A percentile compares a stretch with the other conserved stretches of the same genome.
phyloP scores from a whole-genome alignment of 2,329 filamentous ascomycete genomes.

The Trichoderma sp. region DNA sequence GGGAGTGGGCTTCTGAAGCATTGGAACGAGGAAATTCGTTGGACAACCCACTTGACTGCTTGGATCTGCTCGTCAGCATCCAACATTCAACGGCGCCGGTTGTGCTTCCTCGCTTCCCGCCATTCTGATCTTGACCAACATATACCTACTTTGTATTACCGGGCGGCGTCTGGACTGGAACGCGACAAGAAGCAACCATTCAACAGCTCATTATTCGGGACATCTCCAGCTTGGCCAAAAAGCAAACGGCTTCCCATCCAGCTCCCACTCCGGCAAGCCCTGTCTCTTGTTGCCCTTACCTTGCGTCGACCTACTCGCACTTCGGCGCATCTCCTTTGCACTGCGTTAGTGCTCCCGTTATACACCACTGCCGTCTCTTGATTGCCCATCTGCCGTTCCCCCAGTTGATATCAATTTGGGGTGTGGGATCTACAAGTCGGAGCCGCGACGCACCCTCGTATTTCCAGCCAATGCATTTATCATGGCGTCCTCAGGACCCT shows the following conservation, averaged over 20 bases:
- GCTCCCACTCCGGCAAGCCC: neutral
- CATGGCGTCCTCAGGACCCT: slow-evolving; percentile 19
- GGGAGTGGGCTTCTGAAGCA: slow-evolving; percentile 19
- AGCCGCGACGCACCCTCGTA: slow-evolving; percentile 11
- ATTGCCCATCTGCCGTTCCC: neutral
- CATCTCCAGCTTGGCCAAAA: no score
- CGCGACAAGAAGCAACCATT: neutral
- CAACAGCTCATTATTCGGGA: neutral
- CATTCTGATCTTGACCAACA: slow-evolving; percentile 5
- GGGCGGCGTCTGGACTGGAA: neutral
- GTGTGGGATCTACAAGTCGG: neutral
- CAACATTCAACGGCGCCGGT: slow-evolving; percentile 13
- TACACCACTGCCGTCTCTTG: neutral
- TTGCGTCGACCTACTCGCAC: neutral
- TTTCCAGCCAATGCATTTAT: slow-evolving; percentile 22
- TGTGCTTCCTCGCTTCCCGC: slow-evolving; percentile 6
- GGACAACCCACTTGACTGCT: slow-evolving; percentile 15
- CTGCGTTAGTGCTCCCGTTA: slow-evolving; percentile 16
- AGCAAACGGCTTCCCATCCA: neutral
- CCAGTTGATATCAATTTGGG: no score
- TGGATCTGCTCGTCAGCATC: slow-evolving; percentile 25
- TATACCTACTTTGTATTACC: neutral
- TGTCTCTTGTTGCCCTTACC: neutral
- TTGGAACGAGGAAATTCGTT: neutral
- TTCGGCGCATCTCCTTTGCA: neutral